Evolutionary conservation across 805 yeast species (phyloP).

Genomic region (Dipodascopsis tothii): DNA sequence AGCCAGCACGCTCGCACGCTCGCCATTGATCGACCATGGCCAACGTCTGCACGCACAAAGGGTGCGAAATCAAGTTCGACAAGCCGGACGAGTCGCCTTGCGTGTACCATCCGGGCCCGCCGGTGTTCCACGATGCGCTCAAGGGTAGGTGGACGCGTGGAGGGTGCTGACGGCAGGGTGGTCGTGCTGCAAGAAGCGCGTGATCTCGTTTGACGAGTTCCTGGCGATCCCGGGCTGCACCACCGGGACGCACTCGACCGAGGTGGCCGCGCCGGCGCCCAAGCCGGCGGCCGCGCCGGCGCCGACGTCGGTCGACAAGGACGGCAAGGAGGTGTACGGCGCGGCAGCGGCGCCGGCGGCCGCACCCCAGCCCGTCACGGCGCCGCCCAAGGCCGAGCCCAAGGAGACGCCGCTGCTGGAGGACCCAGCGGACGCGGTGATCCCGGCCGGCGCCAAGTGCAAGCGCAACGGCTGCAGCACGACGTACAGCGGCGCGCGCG

Average conservation of each 20-base stretch:
- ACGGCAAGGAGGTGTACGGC: constrained; percentile 21
- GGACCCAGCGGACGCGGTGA: constrained; percentile 25
- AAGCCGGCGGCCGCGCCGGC: constrained; percentile 1
- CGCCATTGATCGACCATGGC: constrained; percentile 21
- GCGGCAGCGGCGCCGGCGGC: constrained; percentile 4
- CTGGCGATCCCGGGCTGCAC: constrained; percentile 25
- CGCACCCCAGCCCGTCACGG: background rate
- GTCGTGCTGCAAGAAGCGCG: constrained; percentile 26
- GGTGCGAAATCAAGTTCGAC: constrained; percentile 18
- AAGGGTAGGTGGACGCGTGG: constrained; percentile 12
- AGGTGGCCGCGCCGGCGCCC: constrained; percentile 14
- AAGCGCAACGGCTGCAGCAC: constrained; percentile 23
- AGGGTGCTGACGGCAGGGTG: constrained; percentile 16
- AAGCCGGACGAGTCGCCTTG: constrained; percentile 17
- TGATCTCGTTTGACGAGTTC: constrained; percentile 25
- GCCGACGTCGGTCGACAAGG: constrained; percentile 13
- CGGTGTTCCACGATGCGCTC: constrained; percentile 26
- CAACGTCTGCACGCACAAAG: constrained; percentile 17
- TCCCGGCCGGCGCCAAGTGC: constrained; percentile 23
- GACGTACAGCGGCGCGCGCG: constrained; percentile 19
- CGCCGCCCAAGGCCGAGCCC: background rate
- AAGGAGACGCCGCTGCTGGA: constrained; percentile 14
- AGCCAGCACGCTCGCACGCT: background rate
- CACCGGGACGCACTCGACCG: constrained; percentile 22
- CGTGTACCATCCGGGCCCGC: constrained; percentile 25